Conservation (phyloP, 164 flowering plant species). For the Umbellularia californica region DNA sequence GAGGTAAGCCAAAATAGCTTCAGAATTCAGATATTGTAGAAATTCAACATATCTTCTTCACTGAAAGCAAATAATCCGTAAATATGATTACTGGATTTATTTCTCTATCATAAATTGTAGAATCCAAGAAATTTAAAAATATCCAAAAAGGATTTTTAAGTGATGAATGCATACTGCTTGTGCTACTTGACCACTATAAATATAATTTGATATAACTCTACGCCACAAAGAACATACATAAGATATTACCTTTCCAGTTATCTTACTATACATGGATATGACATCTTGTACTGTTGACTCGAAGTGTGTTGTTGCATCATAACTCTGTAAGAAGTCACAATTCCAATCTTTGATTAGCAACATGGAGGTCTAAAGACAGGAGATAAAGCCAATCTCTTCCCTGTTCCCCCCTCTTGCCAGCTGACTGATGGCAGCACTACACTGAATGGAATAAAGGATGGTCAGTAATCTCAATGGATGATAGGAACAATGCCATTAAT, state of each 20-base stretch:
- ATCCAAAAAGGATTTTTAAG: too few relatives aligned
- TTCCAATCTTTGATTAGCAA: constrained; percentile 2
- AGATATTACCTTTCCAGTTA: constrained; percentile 82
- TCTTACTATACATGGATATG: constrained; percentile 59
- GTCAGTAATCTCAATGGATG: not conserved
- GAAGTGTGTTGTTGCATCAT: constrained; percentile 81
- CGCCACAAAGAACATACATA: not conserved
- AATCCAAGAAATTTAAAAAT: not conserved
- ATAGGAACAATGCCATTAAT: not conserved
- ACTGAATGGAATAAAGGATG: constrained; percentile 34
- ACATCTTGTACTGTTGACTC: constrained; percentile 80
- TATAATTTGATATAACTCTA: too few relatives aligned
- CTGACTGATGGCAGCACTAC: constrained; percentile 75
- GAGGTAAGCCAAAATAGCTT: too few relatives aligned
- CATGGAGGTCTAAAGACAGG: not conserved
- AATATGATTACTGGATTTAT: too few relatives aligned
- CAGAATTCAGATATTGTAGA: too few relatives aligned
- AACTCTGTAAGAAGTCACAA: constrained; percentile 50
- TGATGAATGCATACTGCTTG: not conserved
- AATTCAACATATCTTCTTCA: too few relatives aligned
- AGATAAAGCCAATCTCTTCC: constrained; percentile 41
- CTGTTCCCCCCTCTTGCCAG: constrained; percentile 72
- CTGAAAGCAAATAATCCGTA: too few relatives aligned
- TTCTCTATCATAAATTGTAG: not conserved
- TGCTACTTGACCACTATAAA: not conserved